These are phyloP conservation scores for Physcia stellaris DNA, from an alignment of 495 filamentous ascomycete species.

Conservation along the genomic window DNA sequence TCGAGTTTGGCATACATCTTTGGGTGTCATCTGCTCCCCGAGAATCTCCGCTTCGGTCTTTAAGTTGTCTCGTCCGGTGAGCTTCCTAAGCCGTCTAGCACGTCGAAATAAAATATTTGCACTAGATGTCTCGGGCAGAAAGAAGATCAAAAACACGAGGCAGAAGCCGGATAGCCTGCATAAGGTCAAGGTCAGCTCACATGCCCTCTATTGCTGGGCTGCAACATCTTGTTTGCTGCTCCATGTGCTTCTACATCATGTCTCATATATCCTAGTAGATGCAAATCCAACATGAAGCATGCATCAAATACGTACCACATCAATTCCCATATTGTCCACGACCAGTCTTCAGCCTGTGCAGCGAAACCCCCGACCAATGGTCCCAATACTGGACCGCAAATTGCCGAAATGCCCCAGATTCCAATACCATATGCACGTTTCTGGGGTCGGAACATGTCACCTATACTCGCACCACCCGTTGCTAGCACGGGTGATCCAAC, in stretches of 20 bases:
- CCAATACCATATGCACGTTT: constrained; percentile 13
- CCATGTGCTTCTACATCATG: no score
- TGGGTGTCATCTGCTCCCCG: constrained; percentile 16
- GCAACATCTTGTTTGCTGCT: no score
- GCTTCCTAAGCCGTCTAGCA: constrained; percentile 12
- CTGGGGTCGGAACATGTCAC: constrained; percentile 16
- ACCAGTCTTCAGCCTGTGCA: constrained; percentile 23
- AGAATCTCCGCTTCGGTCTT: constrained; percentile 29
- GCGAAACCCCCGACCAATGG: constrained; percentile 31
- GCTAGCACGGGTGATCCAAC: constrained; percentile 22
- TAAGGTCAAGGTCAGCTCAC: no score
- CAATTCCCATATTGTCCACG: constrained; percentile 32
- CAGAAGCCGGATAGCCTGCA: constrained; percentile 17
- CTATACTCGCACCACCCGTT: constrained; percentile 24
- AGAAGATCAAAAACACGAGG: constrained; percentile 19
- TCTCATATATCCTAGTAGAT: no score
- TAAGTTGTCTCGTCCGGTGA: constrained; percentile 22
- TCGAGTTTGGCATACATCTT: constrained; percentile 15
- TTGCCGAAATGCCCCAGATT: constrained; percentile 21
- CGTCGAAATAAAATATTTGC: constrained; percentile 21
- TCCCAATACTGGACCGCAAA: constrained; percentile 29
- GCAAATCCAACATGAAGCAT: no score
- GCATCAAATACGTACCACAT: no score
- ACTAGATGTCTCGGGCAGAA: constrained; percentile 15
- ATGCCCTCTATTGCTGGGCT: no score